Conservation (phyloP, 164 flowering plant genomes). For the Berberis thunbergii region DNA sequence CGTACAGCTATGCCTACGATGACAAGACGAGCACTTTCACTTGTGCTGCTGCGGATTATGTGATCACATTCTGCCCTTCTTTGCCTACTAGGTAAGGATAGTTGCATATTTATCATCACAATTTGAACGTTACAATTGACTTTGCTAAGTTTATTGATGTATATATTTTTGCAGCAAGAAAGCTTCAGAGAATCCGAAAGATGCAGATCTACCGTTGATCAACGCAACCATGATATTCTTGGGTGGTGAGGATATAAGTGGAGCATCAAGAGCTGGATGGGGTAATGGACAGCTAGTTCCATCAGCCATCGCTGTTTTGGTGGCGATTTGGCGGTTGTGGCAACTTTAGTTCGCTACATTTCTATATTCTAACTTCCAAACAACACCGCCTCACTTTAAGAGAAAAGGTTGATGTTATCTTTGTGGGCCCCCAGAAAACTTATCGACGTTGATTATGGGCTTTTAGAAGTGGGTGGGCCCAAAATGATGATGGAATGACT, state of each 20-base stretch:
- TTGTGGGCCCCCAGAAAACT: background rate
- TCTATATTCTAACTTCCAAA: background rate
- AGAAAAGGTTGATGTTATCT: background rate
- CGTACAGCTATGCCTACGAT: conserved; percentile 7
- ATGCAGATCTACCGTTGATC: conserved; percentile 16
- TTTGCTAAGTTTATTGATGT: too few relatives aligned
- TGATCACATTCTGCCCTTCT: conserved; percentile 11
- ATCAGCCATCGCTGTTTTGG: conserved; percentile 19
- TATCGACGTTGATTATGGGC: too few relatives aligned
- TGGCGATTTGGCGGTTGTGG: conserved; percentile 28
- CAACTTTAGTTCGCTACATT: conserved; percentile 2
- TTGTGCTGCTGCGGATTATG: conserved; percentile 3
- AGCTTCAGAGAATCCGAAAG: conserved; percentile 21
- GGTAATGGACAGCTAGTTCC: conserved; percentile 6
- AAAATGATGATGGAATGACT: background rate
- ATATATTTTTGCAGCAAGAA: conserved; percentile 46
- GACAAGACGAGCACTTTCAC: conserved; percentile 6
- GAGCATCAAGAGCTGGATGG: conserved; percentile 21
- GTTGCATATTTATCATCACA: too few relatives aligned
- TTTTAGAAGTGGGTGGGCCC: too few relatives aligned
- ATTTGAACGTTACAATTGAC: background rate
- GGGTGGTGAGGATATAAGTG: conserved; percentile 26
- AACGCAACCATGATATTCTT: conserved; percentile 52
- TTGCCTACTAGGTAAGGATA: conserved; percentile 47
- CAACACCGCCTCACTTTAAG: background rate